Base-by-base conservation (phyloP, 2,329 filamentous ascomycete genomes). In the Clarireedia homoeocarpa region DNA sequence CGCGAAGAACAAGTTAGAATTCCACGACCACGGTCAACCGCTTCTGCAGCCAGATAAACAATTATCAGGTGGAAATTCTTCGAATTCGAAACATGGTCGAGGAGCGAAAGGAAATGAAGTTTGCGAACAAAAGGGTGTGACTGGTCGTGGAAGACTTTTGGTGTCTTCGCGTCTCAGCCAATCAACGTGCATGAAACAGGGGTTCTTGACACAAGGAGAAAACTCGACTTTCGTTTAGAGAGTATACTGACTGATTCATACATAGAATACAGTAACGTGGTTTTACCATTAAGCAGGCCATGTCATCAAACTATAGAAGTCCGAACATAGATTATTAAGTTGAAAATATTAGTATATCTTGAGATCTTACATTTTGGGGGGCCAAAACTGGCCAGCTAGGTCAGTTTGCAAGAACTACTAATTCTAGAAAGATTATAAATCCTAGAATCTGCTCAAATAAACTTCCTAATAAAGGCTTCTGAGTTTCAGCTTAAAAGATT, bases 171-270 rank as follows among this genome's bases (percentile, higher is more conserved):
- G 12, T 7, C 45, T 17, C 5, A 7, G 14, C 52, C 52, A 49
- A 54, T 50, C 52, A 55, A 26, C 10, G 17, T 36, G 20, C 36
- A 10, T 42, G 45, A 49, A 54, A 54, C 52, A n/a, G 6, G 14
- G 26, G 2, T 27, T 14, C 40, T 48, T 40, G 45, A 48, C 46
- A 39, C 42, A 23, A 23, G 10, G 4, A 45, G 20, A 45, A n/a
- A 20, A 17, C 42, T 6, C 20, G 42, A 23, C 42, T 45, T 45
- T 23, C 27, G 39, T 40, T 27, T 27, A 27, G 7, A 27, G 26
- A 6, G 2, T 27, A 10, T 30, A 10, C 27, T 30, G 27, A 30
- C 4, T 30, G 7, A 30, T 30, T 9, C 27, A 30, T 30, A 6
- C 27, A 20, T 20, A 3, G 20, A 20, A 20, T 20, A 20, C 20